Conservation (phyloP, 768 basidiomycete genomes). For the Leccinellum luteum region DNA sequence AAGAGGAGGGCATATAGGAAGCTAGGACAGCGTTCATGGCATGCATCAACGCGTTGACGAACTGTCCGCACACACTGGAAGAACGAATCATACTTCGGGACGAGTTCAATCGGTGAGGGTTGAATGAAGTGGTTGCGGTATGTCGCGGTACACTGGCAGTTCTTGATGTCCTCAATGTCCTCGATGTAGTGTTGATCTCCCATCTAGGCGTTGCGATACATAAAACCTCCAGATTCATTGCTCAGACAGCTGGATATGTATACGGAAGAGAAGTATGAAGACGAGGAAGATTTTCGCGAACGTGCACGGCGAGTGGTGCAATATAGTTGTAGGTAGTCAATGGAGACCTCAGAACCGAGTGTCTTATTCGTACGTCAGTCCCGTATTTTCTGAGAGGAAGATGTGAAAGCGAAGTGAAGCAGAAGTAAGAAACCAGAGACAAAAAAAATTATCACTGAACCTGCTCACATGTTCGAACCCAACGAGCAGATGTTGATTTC, state of each 20-base stretch:
- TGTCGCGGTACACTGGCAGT: conserved; percentile 37
- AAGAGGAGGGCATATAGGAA: conserved; percentile 78
- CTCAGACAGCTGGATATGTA: conserved; percentile 80
- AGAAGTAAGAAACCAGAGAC: too few species aligned
- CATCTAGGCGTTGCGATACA: conserved; percentile 66
- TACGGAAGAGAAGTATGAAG: conserved; percentile 86
- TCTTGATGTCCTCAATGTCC: neutral
- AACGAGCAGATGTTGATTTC: too few species aligned
- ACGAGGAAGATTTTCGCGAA: conserved; percentile 81
- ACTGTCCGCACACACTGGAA: conserved; percentile 73
- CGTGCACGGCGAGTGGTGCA: conserved; percentile 43
- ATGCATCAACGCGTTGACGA: conserved; percentile 75
- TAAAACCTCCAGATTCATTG: conserved; percentile 73
- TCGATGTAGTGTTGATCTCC: neutral
- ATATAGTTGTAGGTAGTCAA: conserved; percentile 19
- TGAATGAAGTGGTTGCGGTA: conserved; percentile 85
- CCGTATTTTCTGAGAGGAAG: too few species aligned
- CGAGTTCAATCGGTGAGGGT: conserved; percentile 75
- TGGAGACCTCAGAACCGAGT: conserved; percentile 47
- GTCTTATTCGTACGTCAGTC: conserved; percentile 50
- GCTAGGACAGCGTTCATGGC: conserved; percentile 73
- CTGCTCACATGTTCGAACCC: too few species aligned
- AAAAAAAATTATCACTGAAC: too few species aligned
- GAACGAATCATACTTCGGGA: conserved; percentile 77
- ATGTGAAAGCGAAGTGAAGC: too few species aligned